These are phyloP conservation scores for Xerocomus cyaneibrunnescens DNA, from an alignment of 1,284 basidiomycete genomes.

Conservation along the genomic window DNA sequence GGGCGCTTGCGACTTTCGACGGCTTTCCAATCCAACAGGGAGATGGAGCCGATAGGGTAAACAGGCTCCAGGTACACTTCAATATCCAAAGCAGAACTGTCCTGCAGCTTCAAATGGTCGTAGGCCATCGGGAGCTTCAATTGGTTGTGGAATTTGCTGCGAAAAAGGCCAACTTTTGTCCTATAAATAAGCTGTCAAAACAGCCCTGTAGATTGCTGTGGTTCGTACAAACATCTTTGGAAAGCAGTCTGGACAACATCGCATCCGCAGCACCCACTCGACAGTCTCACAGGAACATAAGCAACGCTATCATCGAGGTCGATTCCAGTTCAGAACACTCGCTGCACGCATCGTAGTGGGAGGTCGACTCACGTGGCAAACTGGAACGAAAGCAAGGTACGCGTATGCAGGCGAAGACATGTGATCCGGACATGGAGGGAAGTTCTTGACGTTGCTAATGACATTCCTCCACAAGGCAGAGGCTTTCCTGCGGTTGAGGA, in stretches of 20 bases:
- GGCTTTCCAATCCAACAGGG: constrained; percentile 6
- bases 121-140: not conserved
- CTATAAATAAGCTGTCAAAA: not conserved
- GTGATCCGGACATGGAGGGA: constrained; percentile 41
- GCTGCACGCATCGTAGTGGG: too few species aligned
- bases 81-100: not conserved
- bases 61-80: fast-evolving
- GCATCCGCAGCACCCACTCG: constrained; percentile 39
- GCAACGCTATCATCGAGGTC: constrained; percentile 31
- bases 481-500: constrained; percentile 35
- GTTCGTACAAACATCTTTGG: constrained; percentile 13
- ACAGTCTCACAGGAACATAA: constrained; percentile 29
- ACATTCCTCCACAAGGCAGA: constrained; percentile 37
- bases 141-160: not conserved
- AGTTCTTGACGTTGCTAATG: constrained; percentile 28
- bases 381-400: constrained; percentile 38
- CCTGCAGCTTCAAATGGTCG: not conserved
- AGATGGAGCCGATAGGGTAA: fast-evolving
- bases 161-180: not conserved
- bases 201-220: too few species aligned
- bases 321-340: not conserved
- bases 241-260: constrained; percentile 38
- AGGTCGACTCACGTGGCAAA: constrained; percentile 38
- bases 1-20: not conserved
- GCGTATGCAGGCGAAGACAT: constrained; percentile 39